Evolutionary conservation across 2,329 filamentous ascomycete genomes (phyloP).

Genomic region (Ceratocystis cacaofunesta): DNA sequence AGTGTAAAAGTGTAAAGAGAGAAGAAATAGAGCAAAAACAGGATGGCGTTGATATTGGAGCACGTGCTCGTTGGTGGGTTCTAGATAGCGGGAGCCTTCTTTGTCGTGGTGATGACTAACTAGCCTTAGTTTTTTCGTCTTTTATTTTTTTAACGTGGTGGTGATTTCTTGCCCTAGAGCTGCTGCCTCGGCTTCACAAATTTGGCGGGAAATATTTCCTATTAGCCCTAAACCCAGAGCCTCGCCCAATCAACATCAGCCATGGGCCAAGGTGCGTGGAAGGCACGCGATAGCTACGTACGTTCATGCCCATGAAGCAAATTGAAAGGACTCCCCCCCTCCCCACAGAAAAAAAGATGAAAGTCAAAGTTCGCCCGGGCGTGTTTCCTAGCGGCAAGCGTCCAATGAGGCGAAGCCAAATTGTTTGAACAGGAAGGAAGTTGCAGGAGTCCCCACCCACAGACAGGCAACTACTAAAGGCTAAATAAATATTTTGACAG

Average conservation of each 20-base stretch:
- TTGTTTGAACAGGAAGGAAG: conserved; percentile 1
- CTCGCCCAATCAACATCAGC: too few species aligned
- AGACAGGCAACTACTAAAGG: not conserved
- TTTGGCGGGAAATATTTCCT: too few species aligned
- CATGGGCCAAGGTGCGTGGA: too few species aligned
- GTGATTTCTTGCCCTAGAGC: too few species aligned
- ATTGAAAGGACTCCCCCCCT: too few species aligned
- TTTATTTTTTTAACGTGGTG: too few species aligned
- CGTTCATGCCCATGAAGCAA: too few species aligned
- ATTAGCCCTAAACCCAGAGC: too few species aligned
- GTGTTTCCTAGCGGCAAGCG: not conserved
- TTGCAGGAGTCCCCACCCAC: not conserved
- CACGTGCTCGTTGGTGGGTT: not conserved
- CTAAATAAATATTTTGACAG: not conserved
- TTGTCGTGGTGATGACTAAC: not conserved
- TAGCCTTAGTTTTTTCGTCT: too few species aligned
- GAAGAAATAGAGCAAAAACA: not conserved
- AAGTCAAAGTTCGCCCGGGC: not conserved
- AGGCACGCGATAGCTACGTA: too few species aligned
- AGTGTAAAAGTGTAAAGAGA: not conserved
- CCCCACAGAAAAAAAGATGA: too few species aligned
- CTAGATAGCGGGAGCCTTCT: not conserved
- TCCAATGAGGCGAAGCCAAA: not conserved
- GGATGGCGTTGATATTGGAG: not conserved
- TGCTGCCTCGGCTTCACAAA: too few species aligned